phyloP scores from a whole-genome alignment of 1,284 basidiomycete genomes.

The Cutaneotrichosporon cyanovorans region DNA sequence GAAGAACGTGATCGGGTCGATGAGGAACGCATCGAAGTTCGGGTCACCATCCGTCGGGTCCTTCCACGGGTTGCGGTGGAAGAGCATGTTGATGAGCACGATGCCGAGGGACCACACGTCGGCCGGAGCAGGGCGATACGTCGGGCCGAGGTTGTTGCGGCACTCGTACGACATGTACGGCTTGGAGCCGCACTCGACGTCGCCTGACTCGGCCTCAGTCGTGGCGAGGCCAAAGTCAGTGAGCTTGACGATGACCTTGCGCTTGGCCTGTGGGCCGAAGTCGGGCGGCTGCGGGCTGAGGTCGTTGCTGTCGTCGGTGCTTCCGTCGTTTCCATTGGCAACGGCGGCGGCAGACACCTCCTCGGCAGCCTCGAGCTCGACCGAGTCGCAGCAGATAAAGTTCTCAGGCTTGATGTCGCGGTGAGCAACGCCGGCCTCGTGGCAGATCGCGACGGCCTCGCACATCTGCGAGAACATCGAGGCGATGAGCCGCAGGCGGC shows the following conservation, averaged over 20 bases:
- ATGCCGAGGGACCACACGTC: constrained; percentile 99
- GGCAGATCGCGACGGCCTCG: constrained; percentile 92
- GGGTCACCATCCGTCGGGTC: constrained; percentile 71
- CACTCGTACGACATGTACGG: constrained; percentile 99
- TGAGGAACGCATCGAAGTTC: constrained; percentile 76
- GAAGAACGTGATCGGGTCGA: constrained; percentile 75
- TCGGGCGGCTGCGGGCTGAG: constrained; percentile 20
- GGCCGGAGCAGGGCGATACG: constrained; percentile 86
- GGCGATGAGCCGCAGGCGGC: constrained; percentile 81
- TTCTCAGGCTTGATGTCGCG: constrained; percentile 98
- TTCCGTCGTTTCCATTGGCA: too few species aligned
- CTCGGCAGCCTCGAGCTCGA: constrained; percentile 58
- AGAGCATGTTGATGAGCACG: constrained; percentile 97
- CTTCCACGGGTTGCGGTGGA: constrained; percentile 97
- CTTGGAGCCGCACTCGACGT: constrained; percentile 97
- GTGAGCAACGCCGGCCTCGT: constrained; percentile 84
- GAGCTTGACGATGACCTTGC: constrained; percentile 76
- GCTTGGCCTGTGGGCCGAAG: constrained; percentile 44
- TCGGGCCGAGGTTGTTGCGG: constrained; percentile 89
- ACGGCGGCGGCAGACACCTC: too few species aligned
- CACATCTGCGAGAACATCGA: constrained; percentile 99
- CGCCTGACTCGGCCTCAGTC: constrained; percentile 74
- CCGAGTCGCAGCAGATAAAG: constrained; percentile 72
- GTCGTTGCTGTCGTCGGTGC: constrained; percentile 49
- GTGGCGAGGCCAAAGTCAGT: constrained; percentile 96